Evolutionary conservation across 2,329 filamentous ascomycete genomes (phyloP).

Genomic region (Ophiostoma ips): DNA sequence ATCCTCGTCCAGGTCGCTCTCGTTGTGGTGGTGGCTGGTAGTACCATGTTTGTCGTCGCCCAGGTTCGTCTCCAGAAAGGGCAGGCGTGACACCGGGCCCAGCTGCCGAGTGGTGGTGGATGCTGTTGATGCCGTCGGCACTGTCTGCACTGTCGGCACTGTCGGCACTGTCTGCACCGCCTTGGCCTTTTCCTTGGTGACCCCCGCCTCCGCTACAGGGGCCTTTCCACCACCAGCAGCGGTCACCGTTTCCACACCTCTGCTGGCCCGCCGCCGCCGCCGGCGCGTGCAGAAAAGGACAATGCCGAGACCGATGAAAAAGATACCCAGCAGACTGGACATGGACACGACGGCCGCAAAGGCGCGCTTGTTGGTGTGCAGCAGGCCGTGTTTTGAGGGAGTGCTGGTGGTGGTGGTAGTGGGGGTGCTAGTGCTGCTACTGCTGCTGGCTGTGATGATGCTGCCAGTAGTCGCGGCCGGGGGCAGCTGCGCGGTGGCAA

Average conservation of each 20-base stretch:
- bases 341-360: conserved; percentile 3
- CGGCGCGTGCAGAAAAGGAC: neutral
- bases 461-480: neutral
- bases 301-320: neutral
- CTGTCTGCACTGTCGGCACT: neutral
- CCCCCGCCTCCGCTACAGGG: conserved; percentile 1
- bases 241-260: too few species aligned
- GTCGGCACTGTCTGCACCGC: too few species aligned
- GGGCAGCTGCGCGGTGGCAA: too few species aligned
- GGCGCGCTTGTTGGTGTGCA: neutral
- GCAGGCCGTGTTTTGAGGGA: neutral
- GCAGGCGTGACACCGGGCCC: neutral
- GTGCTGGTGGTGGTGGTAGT: neutral
- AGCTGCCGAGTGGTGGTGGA: too few species aligned
- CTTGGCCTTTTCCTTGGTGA: neutral
- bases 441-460: neutral
- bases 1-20: neutral
- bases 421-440: neutral
- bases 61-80: neutral
- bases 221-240: too few species aligned
- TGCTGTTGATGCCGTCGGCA: neutral
- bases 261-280: neutral
- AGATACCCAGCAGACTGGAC: neutral
- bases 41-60: neutral
- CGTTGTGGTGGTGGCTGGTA: neutral